Conservation (phyloP, 805 yeast genomes). For the Yamadazyma scolyti region DNA sequence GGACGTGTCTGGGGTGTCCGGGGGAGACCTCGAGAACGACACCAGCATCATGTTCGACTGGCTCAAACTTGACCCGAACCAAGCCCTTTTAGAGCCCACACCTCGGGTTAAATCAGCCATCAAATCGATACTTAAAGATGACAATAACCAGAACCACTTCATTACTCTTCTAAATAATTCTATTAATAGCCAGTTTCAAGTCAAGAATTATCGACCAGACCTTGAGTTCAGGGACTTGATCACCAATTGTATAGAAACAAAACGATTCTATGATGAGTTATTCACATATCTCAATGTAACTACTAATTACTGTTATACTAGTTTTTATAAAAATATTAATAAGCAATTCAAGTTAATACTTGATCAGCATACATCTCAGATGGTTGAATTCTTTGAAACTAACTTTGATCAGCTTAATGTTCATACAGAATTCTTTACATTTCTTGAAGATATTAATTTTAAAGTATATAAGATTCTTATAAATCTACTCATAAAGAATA, state of each 20-base stretch:
- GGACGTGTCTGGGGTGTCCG: no score
- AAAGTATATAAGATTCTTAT: slow-evolving; percentile 28
- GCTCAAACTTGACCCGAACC: slow-evolving; percentile 8
- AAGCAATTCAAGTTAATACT: slow-evolving; percentile 18
- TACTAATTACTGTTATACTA: slow-evolving; percentile 16
- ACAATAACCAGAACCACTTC: slow-evolving; percentile 28
- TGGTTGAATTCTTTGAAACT: slow-evolving; percentile 15
- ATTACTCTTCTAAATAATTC: slow-evolving; percentile 30
- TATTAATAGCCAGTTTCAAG: slow-evolving; percentile 13
- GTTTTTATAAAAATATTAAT: slow-evolving; percentile 26
- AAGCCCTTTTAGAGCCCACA: slow-evolving; percentile 18
- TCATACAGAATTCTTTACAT: slow-evolving; percentile 17
- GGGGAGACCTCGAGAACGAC: slow-evolving; percentile 13
- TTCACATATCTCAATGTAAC: slow-evolving; percentile 17
- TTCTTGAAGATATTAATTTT: slow-evolving; percentile 18
- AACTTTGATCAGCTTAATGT: no score
- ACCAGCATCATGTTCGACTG: slow-evolving; percentile 10
- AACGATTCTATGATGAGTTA: slow-evolving; percentile 20
- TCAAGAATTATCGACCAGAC: slow-evolving; percentile 5
- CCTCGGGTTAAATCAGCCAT: slow-evolving; percentile 35
- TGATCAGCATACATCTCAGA: slow-evolving; percentile 2
- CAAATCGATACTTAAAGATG: slow-evolving; percentile 32
- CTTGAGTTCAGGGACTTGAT: background rate
- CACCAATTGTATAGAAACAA: slow-evolving; percentile 12
- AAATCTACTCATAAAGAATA: slow-evolving; percentile 32